A percentile compares a stretch with the other conserved stretches of the same genome.
Conservation (phyloP, 2,329 filamentous ascomycete genomes). For the Xylariaceae sp. region DNA sequence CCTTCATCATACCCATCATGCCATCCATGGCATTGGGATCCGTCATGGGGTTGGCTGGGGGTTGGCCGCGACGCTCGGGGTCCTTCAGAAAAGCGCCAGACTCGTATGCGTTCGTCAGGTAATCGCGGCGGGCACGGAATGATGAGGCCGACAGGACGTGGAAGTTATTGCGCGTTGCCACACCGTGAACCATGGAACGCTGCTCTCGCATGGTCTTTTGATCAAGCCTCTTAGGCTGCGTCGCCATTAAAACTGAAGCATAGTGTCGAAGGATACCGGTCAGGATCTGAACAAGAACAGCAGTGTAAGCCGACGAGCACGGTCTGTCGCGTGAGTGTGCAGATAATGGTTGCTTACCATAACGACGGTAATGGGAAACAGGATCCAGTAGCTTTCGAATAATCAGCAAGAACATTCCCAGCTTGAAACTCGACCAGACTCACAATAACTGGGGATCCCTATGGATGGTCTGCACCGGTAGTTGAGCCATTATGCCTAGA, state of each 20-base stretch:
- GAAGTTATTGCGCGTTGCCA: slow-evolving; percentile 78
- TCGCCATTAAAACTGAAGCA: slow-evolving; percentile 83
- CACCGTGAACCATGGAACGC: slow-evolving; percentile 73
- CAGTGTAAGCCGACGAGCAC: neutral
- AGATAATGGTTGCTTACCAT: slow-evolving; percentile 55
- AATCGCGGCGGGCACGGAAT: slow-evolving; percentile 75
- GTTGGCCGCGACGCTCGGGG: slow-evolving; percentile 77
- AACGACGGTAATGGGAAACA: slow-evolving; percentile 93
- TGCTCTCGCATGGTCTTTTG: slow-evolving; percentile 77
- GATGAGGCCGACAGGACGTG: slow-evolving; percentile 70
- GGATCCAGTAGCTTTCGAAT: slow-evolving; percentile 84
- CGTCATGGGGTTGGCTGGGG: slow-evolving; percentile 86
- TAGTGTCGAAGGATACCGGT: slow-evolving; percentile 96
- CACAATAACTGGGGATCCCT: slow-evolving; percentile 98
- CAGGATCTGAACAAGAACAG: slow-evolving; percentile 55
- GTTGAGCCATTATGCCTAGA: slow-evolving; percentile 63
- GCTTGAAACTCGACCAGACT: slow-evolving; percentile 32
- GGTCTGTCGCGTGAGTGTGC: slow-evolving; percentile 7
- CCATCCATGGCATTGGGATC: slow-evolving; percentile 97
- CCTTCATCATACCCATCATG: slow-evolving; percentile 99
- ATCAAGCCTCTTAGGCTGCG: slow-evolving; percentile 74
- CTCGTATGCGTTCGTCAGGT: slow-evolving; percentile 74
- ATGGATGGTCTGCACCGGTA: slow-evolving; percentile 90
- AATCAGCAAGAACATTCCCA: slow-evolving; percentile 12
- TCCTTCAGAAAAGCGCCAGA: slow-evolving; percentile 85